Evolutionary conservation across 176 grass and related monocot genomes (phyloP), one percentile per base, ranked within the genome.

Genomic region (Olyra latifolia): DNA sequence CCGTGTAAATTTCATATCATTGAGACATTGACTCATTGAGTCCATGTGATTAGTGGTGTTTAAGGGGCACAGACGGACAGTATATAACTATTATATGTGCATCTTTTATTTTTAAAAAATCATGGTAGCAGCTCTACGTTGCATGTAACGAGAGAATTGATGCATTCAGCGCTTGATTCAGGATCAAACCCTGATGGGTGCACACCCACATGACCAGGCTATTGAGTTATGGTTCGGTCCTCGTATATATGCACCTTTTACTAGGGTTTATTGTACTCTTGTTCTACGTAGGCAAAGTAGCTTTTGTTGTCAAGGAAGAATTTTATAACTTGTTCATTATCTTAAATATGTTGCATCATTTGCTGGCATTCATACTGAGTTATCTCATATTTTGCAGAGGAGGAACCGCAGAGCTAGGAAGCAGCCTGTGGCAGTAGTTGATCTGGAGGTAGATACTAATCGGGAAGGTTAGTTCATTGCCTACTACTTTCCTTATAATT

Each of bases 301-400:
- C 16, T 85, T 44, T 71, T 45, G 56, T 10, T 78, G 29, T 57
- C 28, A 56, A 65, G 40, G 41, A 19, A 56, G 3, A 20, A 30
- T 58, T 62, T 35, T 17, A 50, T 22, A 35, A 72, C 7, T 58
- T 72, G 68, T 10, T 80, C 22, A n/a, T 48, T 42, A 43, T 80
- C 13, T 57, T 62, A 67, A 22, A 50, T 43, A 19, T 27, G 8
- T 52, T 80, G 22, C 20, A 29, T 35, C 77, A 52, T 67, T 67
- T 35, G 23, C 41, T 73, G 43, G 46, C 74, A 73, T 71, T 62
- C 41, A 41, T 50, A 53, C 52, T 27, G 14, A 43, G 32, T 2
- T 22, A 63, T 65, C 5, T 35, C 50, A 70, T 54, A 80, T 64
- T 75, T 13, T 84, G 41, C 85, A 91, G 89, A 91, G 84, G 64